phyloP scores from a whole-genome alignment of 352 stramenopile species.

The Blastocystis sp. region DNA sequence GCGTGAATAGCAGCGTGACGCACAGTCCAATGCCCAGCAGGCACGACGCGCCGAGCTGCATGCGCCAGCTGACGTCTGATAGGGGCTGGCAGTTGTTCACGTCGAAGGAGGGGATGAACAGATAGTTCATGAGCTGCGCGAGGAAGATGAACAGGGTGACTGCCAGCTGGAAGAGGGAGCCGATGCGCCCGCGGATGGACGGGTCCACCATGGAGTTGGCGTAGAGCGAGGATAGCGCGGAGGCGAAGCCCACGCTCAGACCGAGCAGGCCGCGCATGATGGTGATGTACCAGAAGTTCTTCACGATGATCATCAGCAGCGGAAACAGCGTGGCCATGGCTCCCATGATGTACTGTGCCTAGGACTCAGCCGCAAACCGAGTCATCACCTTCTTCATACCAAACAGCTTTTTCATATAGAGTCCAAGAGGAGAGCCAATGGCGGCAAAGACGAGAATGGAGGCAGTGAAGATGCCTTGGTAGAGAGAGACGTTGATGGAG shows the following conservation, averaged over 20 bases:
- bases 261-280: conserved; percentile 38
- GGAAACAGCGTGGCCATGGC: conserved; percentile 40
- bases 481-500: conserved; percentile 21
- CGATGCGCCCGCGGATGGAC: conserved; percentile 23
- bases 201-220: conserved; percentile 31
- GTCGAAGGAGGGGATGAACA: conserved; percentile 59
- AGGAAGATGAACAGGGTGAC: conserved; percentile 55
- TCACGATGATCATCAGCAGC: conserved; percentile 33
- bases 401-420: conserved; percentile 45
- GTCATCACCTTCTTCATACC: conserved; percentile 45
- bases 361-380: background rate
- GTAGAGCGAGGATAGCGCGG: conserved; percentile 52
- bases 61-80: conserved; percentile 27
- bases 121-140: conserved; percentile 45
- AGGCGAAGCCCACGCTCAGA: conserved; percentile 41
- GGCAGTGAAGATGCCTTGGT: conserved; percentile 60
- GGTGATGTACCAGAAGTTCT: conserved; percentile 60
- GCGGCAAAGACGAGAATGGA: conserved; percentile 57
- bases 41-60: conserved; percentile 32
- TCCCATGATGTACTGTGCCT: conserved; percentile 19
- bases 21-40: conserved; percentile 13
- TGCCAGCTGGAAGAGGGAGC: conserved; percentile 33
- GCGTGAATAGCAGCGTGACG: conserved; percentile 52
- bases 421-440: conserved; percentile 60
- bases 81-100: conserved; percentile 37